Evolutionary conservation across 208 protist species (phyloP).

Genomic region (Strigomonas oncopelti): DNA sequence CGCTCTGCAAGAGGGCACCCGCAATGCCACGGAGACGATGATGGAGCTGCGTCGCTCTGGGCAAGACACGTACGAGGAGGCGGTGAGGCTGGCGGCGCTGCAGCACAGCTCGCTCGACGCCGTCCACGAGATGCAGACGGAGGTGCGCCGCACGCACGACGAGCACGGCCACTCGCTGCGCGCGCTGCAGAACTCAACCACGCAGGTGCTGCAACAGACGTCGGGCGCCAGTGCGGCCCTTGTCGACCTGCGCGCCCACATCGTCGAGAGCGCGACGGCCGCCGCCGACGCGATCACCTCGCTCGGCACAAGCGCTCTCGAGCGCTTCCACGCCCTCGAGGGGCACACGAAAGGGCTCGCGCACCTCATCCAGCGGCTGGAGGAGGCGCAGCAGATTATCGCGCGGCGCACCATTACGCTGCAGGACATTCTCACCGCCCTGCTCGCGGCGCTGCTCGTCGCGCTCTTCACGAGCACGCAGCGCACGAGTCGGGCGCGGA

Average conservation of each 20-base stretch:
- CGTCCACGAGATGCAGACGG: not conserved
- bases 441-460: constrained; percentile 19
- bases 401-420: constrained; percentile 26
- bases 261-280: constrained; percentile 25
- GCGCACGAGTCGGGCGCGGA: constrained; percentile 46
- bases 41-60: constrained; percentile 26
- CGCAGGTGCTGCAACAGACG: constrained; percentile 9
- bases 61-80: constrained; percentile 34
- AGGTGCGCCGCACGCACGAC: not conserved
- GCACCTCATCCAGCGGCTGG: constrained; percentile 44
- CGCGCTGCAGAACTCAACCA: not conserved
- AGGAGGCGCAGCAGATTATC: constrained; percentile 39
- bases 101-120: constrained; percentile 8
- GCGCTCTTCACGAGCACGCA: constrained; percentile 34
- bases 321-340: constrained; percentile 45
- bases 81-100: constrained; percentile 28
- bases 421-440: constrained; percentile 18
- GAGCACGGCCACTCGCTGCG: not conserved
- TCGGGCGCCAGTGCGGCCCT: constrained; percentile 23
- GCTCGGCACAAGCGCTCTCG: constrained; percentile 25
- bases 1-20: constrained; percentile 40
- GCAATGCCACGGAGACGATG: constrained; percentile 32
- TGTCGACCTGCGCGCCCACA: constrained; percentile 18
- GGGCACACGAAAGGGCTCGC: constrained; percentile 42
- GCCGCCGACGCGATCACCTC: constrained; percentile 29